Percentiles rank a stretch among this genome's conserved stretches.
Evolutionary conservation across 2,329 filamentous ascomycete genomes (phyloP).

Genomic region (Scedosporium aurantiacum): DNA sequence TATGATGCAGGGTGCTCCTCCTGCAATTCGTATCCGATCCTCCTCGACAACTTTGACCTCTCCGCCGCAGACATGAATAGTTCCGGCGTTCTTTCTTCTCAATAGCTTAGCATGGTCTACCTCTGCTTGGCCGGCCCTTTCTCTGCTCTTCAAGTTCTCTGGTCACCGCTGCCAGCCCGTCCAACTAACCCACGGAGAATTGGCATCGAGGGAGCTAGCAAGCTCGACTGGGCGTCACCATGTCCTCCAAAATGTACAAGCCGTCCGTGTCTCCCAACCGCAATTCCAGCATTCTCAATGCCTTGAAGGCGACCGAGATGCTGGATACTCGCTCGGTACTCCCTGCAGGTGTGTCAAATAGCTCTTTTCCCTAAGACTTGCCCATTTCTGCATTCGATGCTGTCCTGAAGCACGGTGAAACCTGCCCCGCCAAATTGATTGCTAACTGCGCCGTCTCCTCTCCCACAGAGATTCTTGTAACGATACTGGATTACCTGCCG

Average conservation of each 20-base stretch:
- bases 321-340: constrained; percentile 66
- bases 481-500: constrained; percentile 81
- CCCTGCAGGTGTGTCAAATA: constrained; percentile 56
- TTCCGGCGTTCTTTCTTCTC: not conserved
- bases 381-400: not conserved
- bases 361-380: not conserved
- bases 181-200: not conserved
- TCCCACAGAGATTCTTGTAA: constrained; percentile 65
- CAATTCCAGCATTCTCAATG: constrained; percentile 52
- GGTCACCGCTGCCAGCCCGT: not conserved
- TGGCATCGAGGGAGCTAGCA: not conserved
- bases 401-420: not conserved
- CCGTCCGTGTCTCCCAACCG: constrained; percentile 29
- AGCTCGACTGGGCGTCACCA: not conserved
- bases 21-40: not conserved
- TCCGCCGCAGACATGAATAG: not conserved
- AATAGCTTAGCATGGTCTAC: not conserved
- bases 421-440: not conserved
- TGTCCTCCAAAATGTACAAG: constrained; percentile 26
- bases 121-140: not conserved
- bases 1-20: not conserved
- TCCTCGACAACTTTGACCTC: not conserved
- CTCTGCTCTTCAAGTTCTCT: not conserved
- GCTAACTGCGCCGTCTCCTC: constrained; percentile 10
- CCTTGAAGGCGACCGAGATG: constrained; percentile 72